Conservation (phyloP, 1,284 basidiomycete genomes). For the Papiliotrema flavescens region DNA sequence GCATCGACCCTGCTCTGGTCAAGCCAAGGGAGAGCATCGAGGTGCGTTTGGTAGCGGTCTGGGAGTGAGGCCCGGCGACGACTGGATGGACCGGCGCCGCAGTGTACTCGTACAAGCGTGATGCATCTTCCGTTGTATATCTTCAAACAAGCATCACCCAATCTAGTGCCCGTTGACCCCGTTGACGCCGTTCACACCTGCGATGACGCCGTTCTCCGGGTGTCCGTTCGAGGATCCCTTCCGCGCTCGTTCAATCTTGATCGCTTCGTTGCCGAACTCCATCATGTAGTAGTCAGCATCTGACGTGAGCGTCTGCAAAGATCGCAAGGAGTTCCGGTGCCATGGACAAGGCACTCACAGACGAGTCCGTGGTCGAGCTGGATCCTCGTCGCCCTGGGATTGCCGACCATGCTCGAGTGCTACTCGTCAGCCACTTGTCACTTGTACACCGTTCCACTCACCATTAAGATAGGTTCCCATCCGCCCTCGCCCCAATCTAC, state of each 20-base stretch:
- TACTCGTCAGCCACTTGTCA: slow-evolving; percentile 3
- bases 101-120: too few species aligned
- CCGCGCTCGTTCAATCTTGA: slow-evolving; percentile 17
- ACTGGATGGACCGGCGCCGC: too few species aligned
- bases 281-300: slow-evolving; percentile 41
- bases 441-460: slow-evolving; percentile 2
- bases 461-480: slow-evolving; percentile 37
- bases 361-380: slow-evolving; percentile 36
- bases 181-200: too few species aligned
- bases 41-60: slow-evolving; percentile 26
- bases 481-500: slow-evolving; percentile 34
- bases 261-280: slow-evolving; percentile 36
- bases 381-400: slow-evolving; percentile 17
- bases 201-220: too few species aligned
- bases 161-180: too few species aligned
- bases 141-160: too few species aligned
- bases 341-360: slow-evolving; percentile 35
- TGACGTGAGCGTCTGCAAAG: slow-evolving; percentile 7
- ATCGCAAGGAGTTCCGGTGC: too few species aligned
- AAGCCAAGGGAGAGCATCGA: slow-evolving; percentile 27
- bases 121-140: too few species aligned
- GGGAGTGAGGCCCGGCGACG: too few species aligned
- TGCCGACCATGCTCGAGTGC: slow-evolving; percentile 40
- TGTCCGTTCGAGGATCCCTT: too few species aligned
- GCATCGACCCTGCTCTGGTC: slow-evolving; percentile 5